A percentile compares a stretch with the other conserved stretches of the same genome.
phyloP scores from a whole-genome alignment of 345 rosid species.

The Hypericum perforatum region DNA sequence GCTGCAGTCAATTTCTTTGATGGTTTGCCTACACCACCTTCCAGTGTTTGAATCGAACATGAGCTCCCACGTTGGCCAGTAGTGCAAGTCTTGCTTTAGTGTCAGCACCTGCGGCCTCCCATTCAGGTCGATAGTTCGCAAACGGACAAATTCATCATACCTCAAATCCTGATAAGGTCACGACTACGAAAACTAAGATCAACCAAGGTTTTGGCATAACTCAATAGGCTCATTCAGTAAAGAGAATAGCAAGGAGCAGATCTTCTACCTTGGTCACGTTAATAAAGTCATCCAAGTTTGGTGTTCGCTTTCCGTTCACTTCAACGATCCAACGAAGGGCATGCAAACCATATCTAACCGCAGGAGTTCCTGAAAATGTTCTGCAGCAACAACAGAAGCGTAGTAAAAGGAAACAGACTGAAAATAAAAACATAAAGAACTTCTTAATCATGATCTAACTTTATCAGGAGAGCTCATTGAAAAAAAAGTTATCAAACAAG shows the following conservation, averaged over 20 bases:
- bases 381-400: slow-evolving; percentile 29
- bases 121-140: slow-evolving; percentile 67
- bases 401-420: too few relatives aligned
- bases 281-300: slow-evolving; percentile 67
- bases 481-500: not conserved
- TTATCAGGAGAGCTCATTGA: too few relatives aligned
- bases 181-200: not conserved
- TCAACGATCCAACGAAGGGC: slow-evolving; percentile 94
- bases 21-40: slow-evolving; percentile 53
- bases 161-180: slow-evolving; percentile 48
- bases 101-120: slow-evolving; percentile 88
- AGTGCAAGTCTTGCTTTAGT: slow-evolving; percentile 87
- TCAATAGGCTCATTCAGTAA: too few relatives aligned
- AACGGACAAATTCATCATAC: slow-evolving; percentile 79
- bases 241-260: too few relatives aligned
- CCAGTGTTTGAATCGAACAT: slow-evolving; percentile 66
- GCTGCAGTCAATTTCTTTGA: slow-evolving; percentile 40
- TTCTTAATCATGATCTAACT: too few relatives aligned
- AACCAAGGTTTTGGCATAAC: too few relatives aligned
- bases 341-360: slow-evolving; percentile 66
- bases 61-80: slow-evolving; percentile 94
- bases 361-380: slow-evolving; percentile 58
- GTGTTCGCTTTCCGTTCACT: slow-evolving; percentile 76
- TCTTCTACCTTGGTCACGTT: slow-evolving; percentile 56
- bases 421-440: too few relatives aligned